Evolutionary conservation across 2,329 filamentous ascomycete species (phyloP).

Genomic region (Apiospora saccharicola): DNA sequence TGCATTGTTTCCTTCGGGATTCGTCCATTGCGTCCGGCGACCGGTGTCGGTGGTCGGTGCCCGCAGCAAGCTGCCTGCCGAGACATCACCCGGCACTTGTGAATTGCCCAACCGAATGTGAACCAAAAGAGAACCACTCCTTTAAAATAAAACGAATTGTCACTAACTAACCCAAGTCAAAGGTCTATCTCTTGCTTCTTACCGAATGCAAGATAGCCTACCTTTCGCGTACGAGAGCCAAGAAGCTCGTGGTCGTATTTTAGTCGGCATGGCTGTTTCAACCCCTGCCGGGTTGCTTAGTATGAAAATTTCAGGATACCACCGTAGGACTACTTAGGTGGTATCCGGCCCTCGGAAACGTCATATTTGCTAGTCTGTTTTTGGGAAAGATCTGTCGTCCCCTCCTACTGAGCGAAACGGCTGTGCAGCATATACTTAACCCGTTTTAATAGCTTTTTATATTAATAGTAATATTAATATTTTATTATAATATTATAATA

Average conservation of each 20-base stretch:
- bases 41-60: neutral
- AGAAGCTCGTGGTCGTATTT: neutral
- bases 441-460: no score
- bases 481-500: no score
- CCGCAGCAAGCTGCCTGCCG: neutral
- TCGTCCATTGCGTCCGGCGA: neutral
- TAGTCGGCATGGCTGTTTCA: constrained; percentile 1
- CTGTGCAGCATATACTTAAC: no score
- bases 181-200: neutral
- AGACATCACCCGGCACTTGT: constrained; percentile 4
- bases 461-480: no score
- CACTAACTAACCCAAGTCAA: neutral
- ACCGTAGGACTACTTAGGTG: neutral
- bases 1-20: neutral
- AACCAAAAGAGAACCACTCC: neutral
- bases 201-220: constrained; percentile 1
- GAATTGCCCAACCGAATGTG: neutral
- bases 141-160: neutral
- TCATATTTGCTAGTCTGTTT: neutral
- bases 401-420: no score
- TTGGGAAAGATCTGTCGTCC: neutral
- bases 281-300: neutral
- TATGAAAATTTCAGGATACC: neutral
- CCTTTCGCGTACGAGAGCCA: constrained; percentile 7
- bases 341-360: neutral